These are phyloP conservation scores for Lachancea fermentati DNA, from an alignment of 805 yeast genomes.

Conservation along the genomic window DNA sequence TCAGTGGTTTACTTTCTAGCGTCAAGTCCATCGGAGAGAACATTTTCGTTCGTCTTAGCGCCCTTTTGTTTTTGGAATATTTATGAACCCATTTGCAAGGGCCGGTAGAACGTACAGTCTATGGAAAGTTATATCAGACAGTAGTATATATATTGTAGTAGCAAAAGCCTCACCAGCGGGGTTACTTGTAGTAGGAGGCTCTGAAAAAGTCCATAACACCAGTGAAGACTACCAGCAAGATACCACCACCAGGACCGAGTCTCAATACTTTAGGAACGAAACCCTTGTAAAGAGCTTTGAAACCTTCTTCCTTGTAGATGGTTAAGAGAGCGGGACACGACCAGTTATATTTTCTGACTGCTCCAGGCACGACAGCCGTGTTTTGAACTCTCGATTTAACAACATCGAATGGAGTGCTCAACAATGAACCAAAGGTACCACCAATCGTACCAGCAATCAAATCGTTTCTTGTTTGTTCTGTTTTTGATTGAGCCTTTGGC, in stretches of 20 bases:
- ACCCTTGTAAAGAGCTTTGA: conserved; percentile 87
- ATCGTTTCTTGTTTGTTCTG: conserved; percentile 80
- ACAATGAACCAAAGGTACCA: conserved; percentile 92
- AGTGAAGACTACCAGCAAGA: conserved; percentile 92
- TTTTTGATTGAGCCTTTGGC: conserved; percentile 67
- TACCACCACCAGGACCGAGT: conserved; percentile 99
- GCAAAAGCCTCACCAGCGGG: background rate
- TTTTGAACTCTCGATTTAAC: conserved; percentile 95
- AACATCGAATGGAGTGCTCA: conserved; percentile 96
- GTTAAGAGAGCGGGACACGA: conserved; percentile 70
- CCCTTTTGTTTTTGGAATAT: conserved; percentile 42
- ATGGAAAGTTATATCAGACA: background rate
- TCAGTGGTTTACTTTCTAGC: conserved; percentile 42
- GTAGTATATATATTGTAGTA: background rate
- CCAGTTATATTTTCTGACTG: conserved; percentile 87
- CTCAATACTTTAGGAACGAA: conserved; percentile 95
- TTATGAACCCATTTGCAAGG: conserved; percentile 37
- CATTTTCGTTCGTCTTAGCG: conserved; percentile 58
- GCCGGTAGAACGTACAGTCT: conserved; percentile 63
- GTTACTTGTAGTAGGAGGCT: conserved; percentile 17
- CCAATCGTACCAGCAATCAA: conserved; percentile 91
- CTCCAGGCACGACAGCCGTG: conserved; percentile 60
- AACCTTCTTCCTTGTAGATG: conserved; percentile 83
- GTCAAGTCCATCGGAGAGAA: conserved; percentile 72
- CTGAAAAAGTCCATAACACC: conserved; percentile 92